Conservation (phyloP, 108 stramenopile genomes). For the Skeletonema potamos region DNA sequence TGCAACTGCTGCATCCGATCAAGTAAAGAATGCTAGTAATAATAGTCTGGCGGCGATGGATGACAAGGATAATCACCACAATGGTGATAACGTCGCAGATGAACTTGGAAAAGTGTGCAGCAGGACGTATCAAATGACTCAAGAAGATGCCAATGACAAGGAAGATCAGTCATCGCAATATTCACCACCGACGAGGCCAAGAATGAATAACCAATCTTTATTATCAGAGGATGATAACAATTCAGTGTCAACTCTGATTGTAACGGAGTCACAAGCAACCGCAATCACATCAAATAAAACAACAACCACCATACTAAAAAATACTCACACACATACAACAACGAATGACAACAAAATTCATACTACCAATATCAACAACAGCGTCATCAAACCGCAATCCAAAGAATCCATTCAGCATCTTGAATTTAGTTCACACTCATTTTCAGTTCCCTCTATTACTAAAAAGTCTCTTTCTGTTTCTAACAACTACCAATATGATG, state of each 20-base stretch:
- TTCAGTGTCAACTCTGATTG: neutral
- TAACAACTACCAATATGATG: neutral
- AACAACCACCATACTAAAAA: neutral
- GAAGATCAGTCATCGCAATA: neutral
- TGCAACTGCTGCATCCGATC: neutral
- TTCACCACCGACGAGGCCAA: neutral
- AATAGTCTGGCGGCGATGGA: neutral
- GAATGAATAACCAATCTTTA: neutral
- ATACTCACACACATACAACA: neutral
- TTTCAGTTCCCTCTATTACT: constrained; percentile 20
- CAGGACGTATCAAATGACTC: neutral
- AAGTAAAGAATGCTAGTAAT: neutral
- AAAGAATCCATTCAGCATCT: constrained; percentile 9
- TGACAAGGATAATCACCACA: constrained; percentile 25
- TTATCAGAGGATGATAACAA: neutral
- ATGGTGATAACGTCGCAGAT: neutral
- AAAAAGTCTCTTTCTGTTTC: neutral
- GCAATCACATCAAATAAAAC: neutral
- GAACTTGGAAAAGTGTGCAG: neutral
- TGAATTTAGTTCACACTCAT: constrained; percentile 31
- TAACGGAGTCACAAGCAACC: neutral
- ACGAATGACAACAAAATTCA: neutral
- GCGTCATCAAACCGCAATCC: constrained; percentile 14
- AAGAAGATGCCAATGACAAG: neutral
- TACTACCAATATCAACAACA: neutral